These are phyloP conservation scores for Byssothecium circinans DNA, from an alignment of 2,329 filamentous ascomycete genomes.

Conservation along the genomic window DNA sequence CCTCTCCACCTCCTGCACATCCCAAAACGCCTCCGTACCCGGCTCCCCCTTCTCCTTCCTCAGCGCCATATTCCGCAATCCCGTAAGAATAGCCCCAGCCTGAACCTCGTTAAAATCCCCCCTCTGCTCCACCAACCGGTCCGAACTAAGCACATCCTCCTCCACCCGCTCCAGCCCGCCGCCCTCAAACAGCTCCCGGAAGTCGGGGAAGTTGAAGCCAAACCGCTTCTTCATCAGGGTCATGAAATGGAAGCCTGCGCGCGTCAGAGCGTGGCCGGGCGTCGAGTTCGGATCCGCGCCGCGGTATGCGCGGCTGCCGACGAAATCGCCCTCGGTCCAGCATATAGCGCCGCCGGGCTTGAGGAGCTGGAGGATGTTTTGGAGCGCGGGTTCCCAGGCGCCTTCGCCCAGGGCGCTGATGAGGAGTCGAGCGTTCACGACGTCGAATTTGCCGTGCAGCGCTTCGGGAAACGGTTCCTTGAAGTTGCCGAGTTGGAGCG, in stretches of 20 bases:
- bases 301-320: conserved; percentile 24
- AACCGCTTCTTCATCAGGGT: conserved; percentile 22
- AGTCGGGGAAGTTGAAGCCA: conserved; percentile 27
- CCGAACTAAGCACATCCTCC: conserved; percentile 32
- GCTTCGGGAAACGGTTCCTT: conserved; percentile 29
- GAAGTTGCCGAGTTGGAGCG: conserved; percentile 27
- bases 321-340: conserved; percentile 37
- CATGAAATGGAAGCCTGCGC: conserved; percentile 25
- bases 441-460: conserved; percentile 29
- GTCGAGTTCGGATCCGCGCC: conserved; percentile 11
- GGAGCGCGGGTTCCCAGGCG: conserved; percentile 26
- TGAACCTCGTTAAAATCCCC: conserved; percentile 31
- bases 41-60: conserved; percentile 2
- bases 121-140: conserved; percentile 26
- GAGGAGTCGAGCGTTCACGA: conserved; percentile 35
- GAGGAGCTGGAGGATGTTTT: conserved; percentile 27
- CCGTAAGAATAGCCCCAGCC: conserved; percentile 29
- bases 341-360: conserved; percentile 33
- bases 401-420: conserved; percentile 29
- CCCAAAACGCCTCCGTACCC: conserved; percentile 25
- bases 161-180: conserved; percentile 22
- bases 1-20: conserved; percentile 20
- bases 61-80: conserved; percentile 28
- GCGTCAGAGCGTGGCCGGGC: conserved; percentile 22
- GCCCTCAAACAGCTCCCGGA: conserved; percentile 16